Conservation (phyloP, 2,329 filamentous ascomycete genomes). For the Fusarium sp. region DNA sequence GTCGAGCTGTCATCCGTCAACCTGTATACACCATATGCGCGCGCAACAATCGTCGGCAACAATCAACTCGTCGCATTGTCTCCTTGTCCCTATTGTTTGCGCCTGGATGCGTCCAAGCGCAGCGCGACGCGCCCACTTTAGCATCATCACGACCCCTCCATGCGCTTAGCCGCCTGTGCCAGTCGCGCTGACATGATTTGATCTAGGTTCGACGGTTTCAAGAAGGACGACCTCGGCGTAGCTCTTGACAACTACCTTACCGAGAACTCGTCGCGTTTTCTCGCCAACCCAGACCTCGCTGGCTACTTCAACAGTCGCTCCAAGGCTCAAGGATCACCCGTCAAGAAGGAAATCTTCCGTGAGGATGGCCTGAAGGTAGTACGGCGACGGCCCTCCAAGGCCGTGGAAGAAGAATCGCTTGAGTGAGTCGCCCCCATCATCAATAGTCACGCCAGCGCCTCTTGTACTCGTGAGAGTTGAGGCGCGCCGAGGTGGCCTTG, state of each 20-base stretch:
- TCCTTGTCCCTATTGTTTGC: slow-evolving; percentile 31
- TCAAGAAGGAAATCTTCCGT: slow-evolving; percentile 65
- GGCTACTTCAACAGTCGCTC: slow-evolving; percentile 81
- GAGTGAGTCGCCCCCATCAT: slow-evolving; percentile 56
- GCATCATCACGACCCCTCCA: slow-evolving; percentile 22
- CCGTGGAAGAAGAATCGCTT: slow-evolving; percentile 58
- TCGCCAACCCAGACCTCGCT: slow-evolving; percentile 71
- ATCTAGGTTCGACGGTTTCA: slow-evolving; percentile 73
- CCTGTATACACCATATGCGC: not conserved
- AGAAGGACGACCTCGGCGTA: slow-evolving; percentile 83
- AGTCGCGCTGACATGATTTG: slow-evolving; percentile 34
- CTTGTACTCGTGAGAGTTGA: slow-evolving; percentile 16
- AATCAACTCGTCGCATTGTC: slow-evolving; percentile 12
- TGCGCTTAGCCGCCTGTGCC: not conserved
- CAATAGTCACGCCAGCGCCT: slow-evolving; percentile 21
- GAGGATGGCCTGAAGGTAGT: slow-evolving; percentile 58
- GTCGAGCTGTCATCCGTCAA: slow-evolving; percentile 45
- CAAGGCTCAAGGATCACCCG: slow-evolving; percentile 68
- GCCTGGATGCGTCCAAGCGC: slow-evolving; percentile 27
- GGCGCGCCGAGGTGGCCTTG: slow-evolving; percentile 11
- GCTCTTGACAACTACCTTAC: slow-evolving; percentile 79
- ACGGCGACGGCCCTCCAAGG: slow-evolving; percentile 60
- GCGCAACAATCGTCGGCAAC: slow-evolving; percentile 1
- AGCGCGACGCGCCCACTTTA: slow-evolving; percentile 37
- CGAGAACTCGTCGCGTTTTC: slow-evolving; percentile 74